Percentiles rank a stretch among this genome's conserved stretches.
Evolutionary conservation across 1,284 basidiomycete genomes (phyloP).

Genomic region (Moniliophthora roreri): DNA sequence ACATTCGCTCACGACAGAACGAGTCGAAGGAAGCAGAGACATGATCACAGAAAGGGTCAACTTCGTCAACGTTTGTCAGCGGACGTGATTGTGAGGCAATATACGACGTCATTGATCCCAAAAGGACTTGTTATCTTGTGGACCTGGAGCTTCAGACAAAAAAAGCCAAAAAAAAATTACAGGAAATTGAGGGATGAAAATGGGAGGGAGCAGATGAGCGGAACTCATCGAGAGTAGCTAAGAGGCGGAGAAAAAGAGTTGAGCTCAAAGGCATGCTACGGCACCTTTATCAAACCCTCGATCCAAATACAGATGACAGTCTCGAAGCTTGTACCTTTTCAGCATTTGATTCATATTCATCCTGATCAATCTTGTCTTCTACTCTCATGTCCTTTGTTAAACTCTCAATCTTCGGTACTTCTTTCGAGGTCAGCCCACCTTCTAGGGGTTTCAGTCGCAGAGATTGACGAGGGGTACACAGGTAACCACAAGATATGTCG

Average conservation of each 20-base stretch:
- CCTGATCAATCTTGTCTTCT: slow-evolving; percentile 96
- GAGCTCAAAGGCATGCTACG: no score
- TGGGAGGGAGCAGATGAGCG: no score
- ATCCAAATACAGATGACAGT: no score
- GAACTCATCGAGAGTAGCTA: not conserved
- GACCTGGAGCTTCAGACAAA: no score
- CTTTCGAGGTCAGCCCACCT: slow-evolving; percentile 70
- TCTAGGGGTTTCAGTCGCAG: slow-evolving; percentile 9
- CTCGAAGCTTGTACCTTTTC: not conserved
- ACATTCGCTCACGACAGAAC: slow-evolving; percentile 40
- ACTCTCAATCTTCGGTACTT: slow-evolving; percentile 97
- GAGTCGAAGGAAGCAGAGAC: slow-evolving; percentile 43
- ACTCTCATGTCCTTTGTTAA: slow-evolving; percentile 87
- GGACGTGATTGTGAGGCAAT: not conserved
- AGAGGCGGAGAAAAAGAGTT: not conserved
- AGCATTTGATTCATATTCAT: slow-evolving; percentile 46
- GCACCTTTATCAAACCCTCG: no score
- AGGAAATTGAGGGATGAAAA: no score
- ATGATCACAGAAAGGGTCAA: slow-evolving; percentile 30
- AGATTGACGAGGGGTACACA: slow-evolving; percentile 34
- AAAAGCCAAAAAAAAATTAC: no score
- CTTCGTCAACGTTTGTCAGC: not conserved
- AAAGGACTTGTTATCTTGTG: no score
- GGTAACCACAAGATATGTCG: slow-evolving; percentile 98
- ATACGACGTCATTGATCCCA: not conserved